Evolutionary conservation across 164 flowering plant species (phyloP), one percentile per base, ranked within the genome.

Genomic region (Chimonanthus salicifolius): DNA sequence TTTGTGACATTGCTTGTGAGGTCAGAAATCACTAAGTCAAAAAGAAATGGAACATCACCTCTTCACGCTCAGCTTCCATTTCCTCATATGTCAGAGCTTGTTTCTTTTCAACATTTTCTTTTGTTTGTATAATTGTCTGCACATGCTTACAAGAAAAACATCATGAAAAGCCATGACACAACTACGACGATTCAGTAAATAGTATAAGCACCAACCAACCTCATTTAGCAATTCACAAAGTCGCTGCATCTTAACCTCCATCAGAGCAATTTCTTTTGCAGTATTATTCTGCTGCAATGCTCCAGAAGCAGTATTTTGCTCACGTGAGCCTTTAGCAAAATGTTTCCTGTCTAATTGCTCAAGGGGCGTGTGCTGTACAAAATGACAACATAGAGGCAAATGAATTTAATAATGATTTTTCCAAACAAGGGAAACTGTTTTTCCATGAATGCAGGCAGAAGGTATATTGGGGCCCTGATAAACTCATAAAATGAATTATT

Each of bases 71-170:
- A 75, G 88, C 90, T 76, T 90, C 97, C 88, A 92, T 91, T 83
- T 96, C 99, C 69, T 92, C 97, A 70, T 89, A 90, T 50, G 97
- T 96, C 89, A 91, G 76, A 58, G 98, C 95, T 77, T 96, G 99
- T 74, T 96, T 96, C 89, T 94, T 96, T 84, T 84, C 91, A 54
- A 90, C 75, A 82, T 94, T 96, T 77, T 92, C 94, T 77, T 90
- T 96, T 51, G 99, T 96, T 79, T 87, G 87, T 44, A 75, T 75
- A 47, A 96, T 92, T 51, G 88, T 88, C 97, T 96, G 85, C 74
- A 82, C 47, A 71, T 71, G 62, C 54, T 75, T 50, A 74, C 21
- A 68, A 73, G 44, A 71, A 21, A 49, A 47, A 44, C 13, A 2
- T 49, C 62, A 73, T 15, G 51, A 54, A 50, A 16, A 65, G 7